These are phyloP conservation scores for Fonsecaea pedrosoi DNA, from an alignment of 2,329 filamentous ascomycete species.

Conservation along the genomic window DNA sequence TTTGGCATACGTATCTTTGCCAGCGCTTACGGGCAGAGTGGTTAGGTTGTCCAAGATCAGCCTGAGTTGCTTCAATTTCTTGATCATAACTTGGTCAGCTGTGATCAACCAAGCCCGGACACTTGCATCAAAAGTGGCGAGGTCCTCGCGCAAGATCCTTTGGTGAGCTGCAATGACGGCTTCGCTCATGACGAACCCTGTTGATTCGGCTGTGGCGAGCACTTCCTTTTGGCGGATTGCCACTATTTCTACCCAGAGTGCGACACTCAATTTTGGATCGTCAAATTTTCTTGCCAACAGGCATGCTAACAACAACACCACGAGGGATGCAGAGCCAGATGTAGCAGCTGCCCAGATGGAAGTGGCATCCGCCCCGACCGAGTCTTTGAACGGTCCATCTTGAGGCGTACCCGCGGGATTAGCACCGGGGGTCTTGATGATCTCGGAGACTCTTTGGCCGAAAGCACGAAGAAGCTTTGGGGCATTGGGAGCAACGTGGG, in stretches of 20 bases:
- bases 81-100: slow-evolving; percentile 42
- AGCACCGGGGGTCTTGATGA: slow-evolving; percentile 32
- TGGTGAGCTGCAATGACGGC: slow-evolving; percentile 23
- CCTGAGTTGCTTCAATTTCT: slow-evolving; percentile 42
- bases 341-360: slow-evolving; percentile 48
- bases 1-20: slow-evolving; percentile 40
- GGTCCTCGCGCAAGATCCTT: slow-evolving; percentile 39
- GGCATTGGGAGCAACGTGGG: slow-evolving; percentile 43
- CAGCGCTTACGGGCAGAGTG: slow-evolving; percentile 22
- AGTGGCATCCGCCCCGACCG: slow-evolving; percentile 45
- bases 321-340: slow-evolving; percentile 42
- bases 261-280: slow-evolving; percentile 37
- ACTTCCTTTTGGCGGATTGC: slow-evolving; percentile 5
- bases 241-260: slow-evolving; percentile 42
- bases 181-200: slow-evolving; percentile 1
- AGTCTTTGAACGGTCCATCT: slow-evolving; percentile 38
- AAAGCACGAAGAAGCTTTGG: slow-evolving; percentile 48
- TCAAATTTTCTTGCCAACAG: slow-evolving; percentile 42
- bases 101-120: slow-evolving; percentile 48
- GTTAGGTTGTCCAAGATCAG: slow-evolving; percentile 44
- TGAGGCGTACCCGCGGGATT: slow-evolving; percentile 17
- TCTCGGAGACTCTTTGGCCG: slow-evolving; percentile 45
- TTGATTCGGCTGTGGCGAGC: background rate
- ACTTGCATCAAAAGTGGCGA: slow-evolving; percentile 50
- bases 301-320: slow-evolving; percentile 45